Percentiles rank a stretch among this genome's conserved stretches.
phyloP scores from a whole-genome alignment of 2,329 filamentous ascomycete genomes.

The Diaporthe humulicola region DNA sequence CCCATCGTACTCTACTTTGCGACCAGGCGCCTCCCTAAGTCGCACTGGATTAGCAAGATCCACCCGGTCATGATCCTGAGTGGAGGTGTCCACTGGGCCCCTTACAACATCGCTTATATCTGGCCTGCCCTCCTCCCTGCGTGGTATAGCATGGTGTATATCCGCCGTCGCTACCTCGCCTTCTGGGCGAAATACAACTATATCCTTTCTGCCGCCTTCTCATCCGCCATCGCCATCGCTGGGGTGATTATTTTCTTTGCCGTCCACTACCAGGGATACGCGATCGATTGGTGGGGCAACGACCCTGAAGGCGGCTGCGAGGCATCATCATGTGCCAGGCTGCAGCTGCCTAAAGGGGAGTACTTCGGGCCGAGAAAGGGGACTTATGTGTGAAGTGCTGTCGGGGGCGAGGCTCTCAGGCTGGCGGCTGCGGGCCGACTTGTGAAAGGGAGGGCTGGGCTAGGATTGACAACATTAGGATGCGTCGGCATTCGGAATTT shows the following conservation, averaged over 20 bases:
- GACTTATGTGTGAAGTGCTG: background rate
- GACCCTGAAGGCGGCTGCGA: slow-evolving; percentile 30
- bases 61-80: slow-evolving; percentile 63
- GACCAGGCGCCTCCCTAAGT: slow-evolving; percentile 31
- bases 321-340: background rate
- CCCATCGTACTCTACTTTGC: slow-evolving; percentile 42
- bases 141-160: slow-evolving; percentile 62
- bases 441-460: too few species aligned
- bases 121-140: slow-evolving; percentile 57
- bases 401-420: too few species aligned
- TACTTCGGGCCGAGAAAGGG: background rate
- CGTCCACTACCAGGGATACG: slow-evolving; percentile 57
- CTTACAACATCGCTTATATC: slow-evolving; percentile 63
- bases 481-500: too few species aligned
- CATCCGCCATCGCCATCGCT: slow-evolving; percentile 63
- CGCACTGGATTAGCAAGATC: slow-evolving; percentile 55
- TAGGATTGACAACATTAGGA: too few species aligned
- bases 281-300: slow-evolving; percentile 66
- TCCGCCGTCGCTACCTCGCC: slow-evolving; percentile 58
- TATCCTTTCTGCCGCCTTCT: slow-evolving; percentile 65
- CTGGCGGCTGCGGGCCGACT: too few species aligned
- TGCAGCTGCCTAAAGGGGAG: background rate
- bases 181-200: slow-evolving; percentile 70
- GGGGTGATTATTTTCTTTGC: slow-evolving; percentile 68
- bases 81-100: slow-evolving; percentile 61